Percentiles rank a stretch among this genome's conserved stretches.
phyloP scores from a whole-genome alignment of 495 filamentous ascomycete species.

The Astrocystis sublimbata region DNA sequence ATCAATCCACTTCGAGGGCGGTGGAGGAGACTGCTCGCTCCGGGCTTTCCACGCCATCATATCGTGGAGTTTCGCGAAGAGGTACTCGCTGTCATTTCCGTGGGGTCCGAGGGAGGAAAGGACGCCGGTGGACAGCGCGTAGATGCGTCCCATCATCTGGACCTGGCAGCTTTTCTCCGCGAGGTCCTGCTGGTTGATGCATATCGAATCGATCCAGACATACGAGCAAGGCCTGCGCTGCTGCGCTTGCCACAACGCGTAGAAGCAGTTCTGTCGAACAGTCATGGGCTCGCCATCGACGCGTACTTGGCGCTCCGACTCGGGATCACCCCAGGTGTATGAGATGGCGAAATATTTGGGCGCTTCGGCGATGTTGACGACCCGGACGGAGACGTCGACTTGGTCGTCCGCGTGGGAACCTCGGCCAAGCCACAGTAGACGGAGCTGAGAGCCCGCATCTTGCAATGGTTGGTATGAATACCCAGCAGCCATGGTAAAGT shows the following conservation, averaged over 20 bases:
- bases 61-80: background rate
- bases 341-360: background rate
- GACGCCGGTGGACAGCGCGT: conserved; percentile 12
- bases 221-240: background rate
- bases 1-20: background rate
- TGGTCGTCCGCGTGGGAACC: background rate
- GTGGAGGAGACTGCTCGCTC: background rate
- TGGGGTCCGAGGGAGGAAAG: conserved; percentile 1
- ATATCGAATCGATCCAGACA: conserved; percentile 22
- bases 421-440: background rate
- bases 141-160: conserved; percentile 14
- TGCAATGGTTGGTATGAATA: background rate
- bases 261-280: background rate
- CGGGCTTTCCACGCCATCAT: background rate
- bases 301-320: background rate
- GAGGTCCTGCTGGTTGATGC: conserved; percentile 20
- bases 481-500: background rate
- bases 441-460: background rate
- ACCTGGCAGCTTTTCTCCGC: conserved; percentile 3
- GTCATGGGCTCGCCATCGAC: background rate
- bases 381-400: background rate
- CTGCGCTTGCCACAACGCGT: background rate
- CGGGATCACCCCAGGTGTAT: background rate
- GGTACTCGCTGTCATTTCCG: background rate
- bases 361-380: background rate